Base-by-base conservation (phyloP, 1,284 basidiomycete species). In the Boletus smithii region DNA sequence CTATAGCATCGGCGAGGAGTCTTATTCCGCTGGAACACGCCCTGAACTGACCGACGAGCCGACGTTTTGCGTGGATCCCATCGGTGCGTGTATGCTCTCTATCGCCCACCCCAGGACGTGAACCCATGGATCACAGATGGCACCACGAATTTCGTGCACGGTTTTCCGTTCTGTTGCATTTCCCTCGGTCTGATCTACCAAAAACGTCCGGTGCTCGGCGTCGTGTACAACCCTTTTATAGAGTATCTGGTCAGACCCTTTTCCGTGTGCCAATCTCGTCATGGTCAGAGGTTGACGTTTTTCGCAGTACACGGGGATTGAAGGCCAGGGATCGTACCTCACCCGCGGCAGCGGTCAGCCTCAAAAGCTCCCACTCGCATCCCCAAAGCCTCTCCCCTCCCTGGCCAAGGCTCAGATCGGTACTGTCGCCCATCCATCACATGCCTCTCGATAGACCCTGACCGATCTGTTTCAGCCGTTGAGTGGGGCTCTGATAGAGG, bases 111-210 rank as follows among this genome's bases (percentile, higher is more conserved):
- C 14, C 8, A 7, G 3, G 27, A 24, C 24, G 16, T 29, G 8
- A 39, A 32, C 11, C 31, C 39, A 42, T 39, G 34, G 3, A 18
- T n/a, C n/a, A 17, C 40, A 86, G 89, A 92, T 63, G 90, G 91
- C 8, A 97, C 94, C 1, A 97, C 94, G 44, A 97, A 97, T 71
- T 97, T 97, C 61, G 82, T 97, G 24, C 85, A 95, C 57, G 88
- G 86, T 20, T 95, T 95, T 66, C 93, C 93, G 3, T 89, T 86
- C 66, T 88, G 84, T 17, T 92, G 89, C 67, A 89, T 95, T 61
- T 95, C 92, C 16, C 82, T 99, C 48, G 95, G 94, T 3, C 75
- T 98, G 55, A 88, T 95, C 51, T 85, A 90, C 69, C 75, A 85
- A 53, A 83, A 83, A 53, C 74, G 77, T 11, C 91, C 95, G 5